Evolutionary conservation across 164 flowering plant species (phyloP).

Genomic region (Macadamia tetraphylla): DNA sequence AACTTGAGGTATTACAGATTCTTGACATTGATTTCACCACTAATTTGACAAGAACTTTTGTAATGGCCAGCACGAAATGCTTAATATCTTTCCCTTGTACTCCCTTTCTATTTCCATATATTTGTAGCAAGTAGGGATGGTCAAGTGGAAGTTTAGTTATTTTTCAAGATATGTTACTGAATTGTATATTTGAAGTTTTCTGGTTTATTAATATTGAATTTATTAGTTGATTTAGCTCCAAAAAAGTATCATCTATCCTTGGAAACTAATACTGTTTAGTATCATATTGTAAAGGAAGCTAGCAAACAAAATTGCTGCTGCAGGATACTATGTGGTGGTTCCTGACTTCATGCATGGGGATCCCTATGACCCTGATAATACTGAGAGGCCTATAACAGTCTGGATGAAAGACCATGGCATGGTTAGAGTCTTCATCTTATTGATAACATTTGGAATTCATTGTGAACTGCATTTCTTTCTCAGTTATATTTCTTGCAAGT

Average conservation of each 20-base stretch:
- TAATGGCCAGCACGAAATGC: no score
- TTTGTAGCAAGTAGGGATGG: no score
- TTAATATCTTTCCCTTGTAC: no score
- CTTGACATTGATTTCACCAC: neutral
- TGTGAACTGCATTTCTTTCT: no score
- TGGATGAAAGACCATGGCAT: constrained; percentile 54
- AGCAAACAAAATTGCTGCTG: constrained; percentile 63
- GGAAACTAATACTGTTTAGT: constrained; percentile 5
- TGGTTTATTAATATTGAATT: no score
- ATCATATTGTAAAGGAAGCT: constrained; percentile 40
- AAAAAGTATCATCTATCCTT: neutral
- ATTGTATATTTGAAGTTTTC: no score
- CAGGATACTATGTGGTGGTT: constrained; percentile 57
- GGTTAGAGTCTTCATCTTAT: constrained; percentile 29
- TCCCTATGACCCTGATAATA: constrained; percentile 33
- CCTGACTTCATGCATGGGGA: constrained; percentile 67
- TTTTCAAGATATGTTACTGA: no score
- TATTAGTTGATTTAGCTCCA: no score
- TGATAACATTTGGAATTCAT: neutral
- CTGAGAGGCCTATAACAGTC: constrained; percentile 23
- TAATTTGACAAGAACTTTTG: neutral
- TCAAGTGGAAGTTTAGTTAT: no score
- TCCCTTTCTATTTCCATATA: no score
- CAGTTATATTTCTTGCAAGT: no score
- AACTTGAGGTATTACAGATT: constrained; percentile 41